A percentile compares a stretch with the other conserved stretches of the same genome.
Conservation (phyloP, 2,329 filamentous ascomycete genomes). For the Ceratocystis colombiana region DNA sequence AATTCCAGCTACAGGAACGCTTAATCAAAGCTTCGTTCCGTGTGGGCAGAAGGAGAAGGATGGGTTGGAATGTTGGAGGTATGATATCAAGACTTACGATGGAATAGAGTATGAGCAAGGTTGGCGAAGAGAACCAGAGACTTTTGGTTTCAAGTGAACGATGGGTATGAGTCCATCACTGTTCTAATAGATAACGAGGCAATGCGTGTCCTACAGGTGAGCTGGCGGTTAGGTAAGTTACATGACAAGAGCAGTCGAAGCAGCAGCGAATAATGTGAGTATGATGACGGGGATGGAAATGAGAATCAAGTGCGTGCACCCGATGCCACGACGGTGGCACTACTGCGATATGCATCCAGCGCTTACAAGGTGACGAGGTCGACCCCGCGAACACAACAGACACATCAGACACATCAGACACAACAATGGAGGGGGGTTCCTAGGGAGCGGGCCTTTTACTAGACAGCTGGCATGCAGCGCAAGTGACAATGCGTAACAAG, state of each 20-base stretch:
- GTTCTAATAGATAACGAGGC: not conserved
- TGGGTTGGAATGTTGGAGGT: not conserved
- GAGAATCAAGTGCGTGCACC: not conserved
- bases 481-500: not conserved
- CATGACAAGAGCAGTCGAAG: not conserved
- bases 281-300: not conserved
- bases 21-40: not conserved
- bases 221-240: conserved; percentile 1
- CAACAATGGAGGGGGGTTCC: not conserved
- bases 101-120: not conserved
- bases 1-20: conserved; percentile 14
- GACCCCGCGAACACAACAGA: too few species aligned
- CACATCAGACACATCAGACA: not conserved
- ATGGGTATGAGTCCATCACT: not conserved
- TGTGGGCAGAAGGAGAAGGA: not conserved
- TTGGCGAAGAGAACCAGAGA: not conserved
- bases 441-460: not conserved
- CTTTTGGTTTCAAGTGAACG: not conserved
- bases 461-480: not conserved
- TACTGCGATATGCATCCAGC: not conserved
- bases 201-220: not conserved
- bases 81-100: not conserved
- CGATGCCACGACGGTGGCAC: not conserved
- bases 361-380: not conserved
- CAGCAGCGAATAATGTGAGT: not conserved